Evolutionary conservation across 2,329 filamentous ascomycete species (phyloP).

Genomic region (Cytospora leucostoma): DNA sequence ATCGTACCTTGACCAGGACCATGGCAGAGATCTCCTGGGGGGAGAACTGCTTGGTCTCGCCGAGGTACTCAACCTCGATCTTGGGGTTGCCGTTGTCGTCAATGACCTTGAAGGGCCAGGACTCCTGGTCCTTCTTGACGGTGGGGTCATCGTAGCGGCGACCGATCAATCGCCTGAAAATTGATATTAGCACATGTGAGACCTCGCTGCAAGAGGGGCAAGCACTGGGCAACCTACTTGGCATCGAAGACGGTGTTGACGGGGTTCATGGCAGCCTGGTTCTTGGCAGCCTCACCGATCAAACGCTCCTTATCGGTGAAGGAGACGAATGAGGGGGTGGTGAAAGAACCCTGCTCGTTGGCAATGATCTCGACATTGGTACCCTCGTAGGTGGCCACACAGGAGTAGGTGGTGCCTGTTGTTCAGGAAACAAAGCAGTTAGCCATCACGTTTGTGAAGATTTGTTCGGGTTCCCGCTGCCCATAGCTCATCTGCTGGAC

Average conservation of each 20-base stretch:
- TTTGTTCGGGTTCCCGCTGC: no score
- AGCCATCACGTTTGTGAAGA: conserved; percentile 28
- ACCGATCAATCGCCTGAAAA: conserved; percentile 86
- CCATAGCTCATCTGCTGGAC: no score
- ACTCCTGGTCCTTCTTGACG: conserved; percentile 98
- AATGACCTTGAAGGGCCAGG: conserved; percentile 98
- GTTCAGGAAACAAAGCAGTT: conserved; percentile 24
- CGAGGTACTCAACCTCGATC: conserved; percentile 94
- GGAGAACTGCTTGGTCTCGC: conserved; percentile 93
- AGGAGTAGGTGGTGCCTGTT: conserved; percentile 97
- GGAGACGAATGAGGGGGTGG: conserved; percentile 97
- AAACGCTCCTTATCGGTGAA: conserved; percentile 99
- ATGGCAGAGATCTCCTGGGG: conserved; percentile 99
- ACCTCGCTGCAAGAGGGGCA: neutral
- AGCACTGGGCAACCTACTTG: conserved; percentile 66
- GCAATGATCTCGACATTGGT: conserved; percentile 99
- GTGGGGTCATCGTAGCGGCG: conserved; percentile 92
- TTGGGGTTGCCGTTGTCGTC: conserved; percentile 86
- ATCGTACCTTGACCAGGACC: conserved; percentile 89
- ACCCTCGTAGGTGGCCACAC: conserved; percentile 98
- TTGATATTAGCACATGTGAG: conserved; percentile 12
- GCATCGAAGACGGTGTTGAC: conserved; percentile 98
- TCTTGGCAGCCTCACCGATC: conserved; percentile 99
- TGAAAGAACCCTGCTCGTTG: conserved; percentile 99
- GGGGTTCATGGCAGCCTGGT: conserved; percentile 99